Evolutionary conservation across 768 basidiomycete species (phyloP).

Genomic region (Trametopsis cervina): DNA sequence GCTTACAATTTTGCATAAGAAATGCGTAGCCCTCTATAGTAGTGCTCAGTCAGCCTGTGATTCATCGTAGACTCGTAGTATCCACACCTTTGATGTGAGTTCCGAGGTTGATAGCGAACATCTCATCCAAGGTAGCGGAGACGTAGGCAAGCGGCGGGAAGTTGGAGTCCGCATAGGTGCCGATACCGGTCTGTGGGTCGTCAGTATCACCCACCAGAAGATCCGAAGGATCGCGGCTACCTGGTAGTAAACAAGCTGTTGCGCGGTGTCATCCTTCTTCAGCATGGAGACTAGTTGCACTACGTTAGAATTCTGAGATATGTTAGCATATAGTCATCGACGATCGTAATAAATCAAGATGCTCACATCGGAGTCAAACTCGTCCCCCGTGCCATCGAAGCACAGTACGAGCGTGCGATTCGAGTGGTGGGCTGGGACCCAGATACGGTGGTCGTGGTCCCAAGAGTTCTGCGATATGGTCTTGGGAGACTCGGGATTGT

Average conservation of each 20-base stretch:
- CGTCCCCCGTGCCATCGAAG: slow-evolving; percentile 11
- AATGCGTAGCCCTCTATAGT: slow-evolving; percentile 46
- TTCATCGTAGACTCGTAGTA: too few species aligned
- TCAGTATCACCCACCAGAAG: background rate
- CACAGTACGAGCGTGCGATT: slow-evolving; percentile 8
- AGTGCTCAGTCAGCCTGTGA: too few species aligned
- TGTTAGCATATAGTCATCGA: background rate
- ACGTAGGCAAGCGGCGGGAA: slow-evolving; percentile 31
- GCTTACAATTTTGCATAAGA: slow-evolving; percentile 50
- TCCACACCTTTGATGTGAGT: slow-evolving; percentile 40
- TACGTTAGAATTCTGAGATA: slow-evolving; percentile 57
- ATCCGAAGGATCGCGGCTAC: slow-evolving; percentile 21
- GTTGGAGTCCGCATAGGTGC: slow-evolving; percentile 38
- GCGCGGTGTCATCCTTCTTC: slow-evolving; percentile 49
- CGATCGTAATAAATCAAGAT: background rate
- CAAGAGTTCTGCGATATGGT: background rate
- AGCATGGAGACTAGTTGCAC: slow-evolving; percentile 60
- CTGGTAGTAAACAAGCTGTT: slow-evolving; percentile 71
- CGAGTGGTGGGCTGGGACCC: background rate
- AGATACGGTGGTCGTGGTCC: background rate
- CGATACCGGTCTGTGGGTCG: slow-evolving; percentile 38
- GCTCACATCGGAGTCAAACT: slow-evolving; percentile 12
- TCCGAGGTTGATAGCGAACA: slow-evolving; percentile 43
- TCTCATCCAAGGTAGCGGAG: slow-evolving; percentile 38
- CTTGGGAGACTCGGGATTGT: background rate